Base-by-base conservation (phyloP, 768 basidiomycete species). In the Pisolithus sp. region DNA sequence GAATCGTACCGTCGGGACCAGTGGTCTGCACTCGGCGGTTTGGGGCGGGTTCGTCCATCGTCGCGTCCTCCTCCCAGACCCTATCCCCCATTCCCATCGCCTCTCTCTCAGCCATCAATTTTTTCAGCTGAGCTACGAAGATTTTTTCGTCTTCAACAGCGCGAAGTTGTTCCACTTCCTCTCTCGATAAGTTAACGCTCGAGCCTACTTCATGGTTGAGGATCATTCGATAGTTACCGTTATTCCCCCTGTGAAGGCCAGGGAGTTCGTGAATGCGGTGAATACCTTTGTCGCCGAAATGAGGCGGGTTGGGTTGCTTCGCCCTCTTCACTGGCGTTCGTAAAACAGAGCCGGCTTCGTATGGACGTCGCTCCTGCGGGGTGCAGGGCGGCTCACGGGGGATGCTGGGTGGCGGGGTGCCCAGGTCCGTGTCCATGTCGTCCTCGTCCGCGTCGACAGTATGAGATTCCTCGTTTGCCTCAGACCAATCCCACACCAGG, bases 301-400 rank as follows among this genome's bases (percentile, higher is more conserved):
- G 64, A 5, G 47, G 36, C 5, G 68, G 66, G 34, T 62, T 66
- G n/a, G 39, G 59, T 28, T 61, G 60, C 36, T 21, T 59, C 13
- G 51, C 43, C 30, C 53, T 65, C 58, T 68, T 68, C 17, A 64
- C 40, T 1, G 68, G 67, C 0, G 68, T 70, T 12, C 2, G 49
- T 48, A 67, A 44, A 2, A 68, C 68, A 13, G 67, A 68, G 6
- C 67, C 67, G 0, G 69, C 61, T 15, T 69, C 54, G 26, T 59
- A 68, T 5, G 62, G 20, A 15, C 57, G 51, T 15, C 45, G 50
- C 2, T 50, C 37, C 40, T 62, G 42, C 1, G 65, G 67, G 0
- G 65, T 64, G 20, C 59, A 51, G 1, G 54, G 60, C 20, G 60
- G 56, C 8, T 21, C 47, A 17, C 48, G 20, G 17, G 31, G 39